A percentile compares a stretch with the other conserved stretches of the same genome.
phyloP scores from a whole-genome alignment of 495 filamentous ascomycete genomes.

The Aspergillus kassunensis region DNA sequence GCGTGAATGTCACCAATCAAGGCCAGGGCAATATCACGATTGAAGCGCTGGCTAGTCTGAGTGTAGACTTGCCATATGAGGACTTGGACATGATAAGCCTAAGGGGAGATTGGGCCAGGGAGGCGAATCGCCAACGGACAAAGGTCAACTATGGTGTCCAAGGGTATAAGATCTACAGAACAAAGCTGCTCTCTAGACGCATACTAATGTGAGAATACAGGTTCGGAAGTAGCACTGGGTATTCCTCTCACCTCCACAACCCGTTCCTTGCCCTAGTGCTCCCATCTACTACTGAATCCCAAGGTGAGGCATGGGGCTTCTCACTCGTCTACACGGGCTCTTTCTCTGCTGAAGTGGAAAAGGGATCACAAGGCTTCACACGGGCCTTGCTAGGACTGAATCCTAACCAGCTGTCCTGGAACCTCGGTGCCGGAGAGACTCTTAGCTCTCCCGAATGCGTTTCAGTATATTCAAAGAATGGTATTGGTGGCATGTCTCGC shows the following conservation, averaged over 20 bases:
- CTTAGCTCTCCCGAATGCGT: slow-evolving; percentile 52
- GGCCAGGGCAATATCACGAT: slow-evolving; percentile 43
- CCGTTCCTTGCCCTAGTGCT: slow-evolving; percentile 50
- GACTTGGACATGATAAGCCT: slow-evolving; percentile 53
- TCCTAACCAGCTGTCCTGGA: slow-evolving; percentile 46
- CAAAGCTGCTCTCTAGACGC: too few species aligned
- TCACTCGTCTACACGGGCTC: slow-evolving; percentile 53
- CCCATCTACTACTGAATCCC: slow-evolving; percentile 48
- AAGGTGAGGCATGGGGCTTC: slow-evolving; percentile 53
- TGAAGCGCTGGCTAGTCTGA: slow-evolving; percentile 48
- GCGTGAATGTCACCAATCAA: slow-evolving; percentile 49
- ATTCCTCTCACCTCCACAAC: slow-evolving; percentile 52
- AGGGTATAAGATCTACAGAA: too few species aligned
- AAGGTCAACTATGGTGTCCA: slow-evolving; percentile 36
- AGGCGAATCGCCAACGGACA: slow-evolving; percentile 36
- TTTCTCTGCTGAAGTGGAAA: slow-evolving; percentile 48
- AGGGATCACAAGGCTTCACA: slow-evolving; percentile 51
- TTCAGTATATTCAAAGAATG: slow-evolving; percentile 46
- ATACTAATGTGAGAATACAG: slow-evolving; percentile 15
- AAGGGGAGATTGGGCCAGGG: slow-evolving; percentile 51
- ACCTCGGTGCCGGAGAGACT: slow-evolving; percentile 40
- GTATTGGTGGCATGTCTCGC: slow-evolving; percentile 52
- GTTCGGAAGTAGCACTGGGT: slow-evolving; percentile 49
- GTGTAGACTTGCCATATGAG: slow-evolving; percentile 48
- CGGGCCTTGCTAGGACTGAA: slow-evolving; percentile 51